Evolutionary conservation across 2,329 filamentous ascomycete genomes (phyloP), one percentile per base, ranked within the genome.

Genomic region (Aspergillus eucalypticola): DNA sequence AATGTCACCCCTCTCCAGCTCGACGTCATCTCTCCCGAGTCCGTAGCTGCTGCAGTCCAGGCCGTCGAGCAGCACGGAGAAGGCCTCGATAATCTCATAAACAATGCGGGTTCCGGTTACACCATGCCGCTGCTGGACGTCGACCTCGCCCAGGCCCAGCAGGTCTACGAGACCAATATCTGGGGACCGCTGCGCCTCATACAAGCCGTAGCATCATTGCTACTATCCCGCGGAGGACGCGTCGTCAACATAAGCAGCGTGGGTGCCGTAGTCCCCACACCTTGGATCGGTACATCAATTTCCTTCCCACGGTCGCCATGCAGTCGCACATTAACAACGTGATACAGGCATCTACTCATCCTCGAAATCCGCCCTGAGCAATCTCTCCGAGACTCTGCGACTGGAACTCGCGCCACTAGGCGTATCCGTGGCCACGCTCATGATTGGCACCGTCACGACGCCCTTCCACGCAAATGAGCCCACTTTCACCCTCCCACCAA

Each of bases 51-150:
- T 2, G 60, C 65, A 15, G 63, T 64, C 5, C 21, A 64, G 2
- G 55, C 58, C 0, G 56, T 74, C 25, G 25, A 64, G 5, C 60
- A 60, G 3, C 54, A 60, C 48, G 67, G 68, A 8, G 59, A 57
- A 8, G 68, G 67, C 11, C 66, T 79, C n/a, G 72, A 79, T 60
- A 68, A 76, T 27, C 65, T 79, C 21, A 66, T 79, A 56, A 79
- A 79, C 58, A 79, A 79, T 64, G 76, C 76, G 1, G 78, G 78
- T 8, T 69, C 64, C 4, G 64, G 65, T 5, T 71, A 68, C 56
- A 63, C 48, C n/a, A 65, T 66, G 54, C 72, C 73, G 1, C 41
- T 73, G 19, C 21, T 67, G 29, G 71, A 75, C 53, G 46, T 64
- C 35, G 56, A 64, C 39, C 60, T 75, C 8, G 46, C 60, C 0